A percentile compares a stretch with the other conserved stretches of the same genome.
phyloP scores from a whole-genome alignment of 805 yeast species.

The Candida yuanshanica region DNA sequence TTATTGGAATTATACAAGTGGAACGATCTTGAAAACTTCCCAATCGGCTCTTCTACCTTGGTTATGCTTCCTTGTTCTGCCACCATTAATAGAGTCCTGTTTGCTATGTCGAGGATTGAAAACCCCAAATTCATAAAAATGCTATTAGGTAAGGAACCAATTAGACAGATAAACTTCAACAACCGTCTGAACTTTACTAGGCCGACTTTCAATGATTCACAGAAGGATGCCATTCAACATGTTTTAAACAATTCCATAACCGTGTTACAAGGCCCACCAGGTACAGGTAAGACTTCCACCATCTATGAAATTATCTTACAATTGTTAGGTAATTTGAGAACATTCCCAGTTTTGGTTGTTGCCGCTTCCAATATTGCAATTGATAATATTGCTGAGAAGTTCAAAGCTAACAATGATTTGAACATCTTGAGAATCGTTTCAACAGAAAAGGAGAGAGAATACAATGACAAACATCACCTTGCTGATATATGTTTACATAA shows the following conservation, averaged over 20 bases:
- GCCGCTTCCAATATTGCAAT: slow-evolving; percentile 75
- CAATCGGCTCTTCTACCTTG: slow-evolving; percentile 34
- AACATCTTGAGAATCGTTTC: slow-evolving; percentile 53
- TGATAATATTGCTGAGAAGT: slow-evolving; percentile 69
- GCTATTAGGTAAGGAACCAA: slow-evolving; percentile 49
- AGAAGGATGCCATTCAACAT: slow-evolving; percentile 39
- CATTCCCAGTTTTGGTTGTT: slow-evolving; percentile 62
- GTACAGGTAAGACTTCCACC: slow-evolving; percentile 76
- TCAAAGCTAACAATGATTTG: slow-evolving; percentile 45
- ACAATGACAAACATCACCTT: slow-evolving; percentile 50
- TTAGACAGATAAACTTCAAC: slow-evolving; percentile 50
- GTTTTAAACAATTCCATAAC: slow-evolving; percentile 35
- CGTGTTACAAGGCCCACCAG: slow-evolving; percentile 75
- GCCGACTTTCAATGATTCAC: slow-evolving; percentile 52
- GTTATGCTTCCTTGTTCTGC: slow-evolving; percentile 56
- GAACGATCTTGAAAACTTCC: slow-evolving; percentile 46
- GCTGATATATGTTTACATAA: slow-evolving; percentile 60
- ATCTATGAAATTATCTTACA: slow-evolving; percentile 57
- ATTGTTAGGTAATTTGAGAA: slow-evolving; percentile 46
- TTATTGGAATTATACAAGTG: slow-evolving; percentile 50
- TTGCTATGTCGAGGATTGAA: slow-evolving; percentile 57
- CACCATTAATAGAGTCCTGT: slow-evolving; percentile 56
- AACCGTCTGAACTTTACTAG: slow-evolving; percentile 46
- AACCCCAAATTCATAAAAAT: slow-evolving; percentile 47
- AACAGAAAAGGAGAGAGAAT: slow-evolving; percentile 55